These are phyloP conservation scores for Xylaria telfairii DNA, from an alignment of 495 filamentous ascomycete species.

Conservation along the genomic window DNA sequence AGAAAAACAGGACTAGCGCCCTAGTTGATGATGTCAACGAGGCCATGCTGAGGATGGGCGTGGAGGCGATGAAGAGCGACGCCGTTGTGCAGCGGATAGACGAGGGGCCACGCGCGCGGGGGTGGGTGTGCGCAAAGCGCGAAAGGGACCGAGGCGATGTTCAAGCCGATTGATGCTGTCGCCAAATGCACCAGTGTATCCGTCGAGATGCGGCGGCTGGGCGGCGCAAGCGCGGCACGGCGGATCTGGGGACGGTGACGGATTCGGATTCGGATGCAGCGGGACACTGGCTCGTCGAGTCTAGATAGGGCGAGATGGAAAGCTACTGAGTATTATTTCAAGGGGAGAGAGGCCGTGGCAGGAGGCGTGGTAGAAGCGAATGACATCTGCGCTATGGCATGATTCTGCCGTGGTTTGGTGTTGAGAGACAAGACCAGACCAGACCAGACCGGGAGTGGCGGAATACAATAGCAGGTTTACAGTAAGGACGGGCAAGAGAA, in stretches of 20 bases:
- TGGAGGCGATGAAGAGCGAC: neutral
- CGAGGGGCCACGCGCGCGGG: neutral
- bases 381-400: slow-evolving; percentile 23
- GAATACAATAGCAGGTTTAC: neutral
- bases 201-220: slow-evolving; percentile 1
- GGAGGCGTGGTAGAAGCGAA: slow-evolving; percentile 19
- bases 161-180: neutral
- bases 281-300: neutral
- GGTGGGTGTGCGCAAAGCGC: neutral
- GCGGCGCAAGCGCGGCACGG: neutral
- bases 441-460: slow-evolving; percentile 16
- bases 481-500: neutral
- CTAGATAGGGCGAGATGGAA: neutral
- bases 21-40: slow-evolving; percentile 23
- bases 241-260: neutral
- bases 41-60: slow-evolving; percentile 26
- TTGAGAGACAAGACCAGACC: no score
- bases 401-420: neutral
- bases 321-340: neutral
- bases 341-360: slow-evolving; percentile 9
- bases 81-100: neutral
- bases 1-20: slow-evolving; percentile 13
- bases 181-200: neutral
- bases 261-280: slow-evolving; percentile 1
- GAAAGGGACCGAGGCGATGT: neutral